Base-by-base conservation (phyloP, 495 filamentous ascomycete species). In the Tuber aestivum region DNA sequence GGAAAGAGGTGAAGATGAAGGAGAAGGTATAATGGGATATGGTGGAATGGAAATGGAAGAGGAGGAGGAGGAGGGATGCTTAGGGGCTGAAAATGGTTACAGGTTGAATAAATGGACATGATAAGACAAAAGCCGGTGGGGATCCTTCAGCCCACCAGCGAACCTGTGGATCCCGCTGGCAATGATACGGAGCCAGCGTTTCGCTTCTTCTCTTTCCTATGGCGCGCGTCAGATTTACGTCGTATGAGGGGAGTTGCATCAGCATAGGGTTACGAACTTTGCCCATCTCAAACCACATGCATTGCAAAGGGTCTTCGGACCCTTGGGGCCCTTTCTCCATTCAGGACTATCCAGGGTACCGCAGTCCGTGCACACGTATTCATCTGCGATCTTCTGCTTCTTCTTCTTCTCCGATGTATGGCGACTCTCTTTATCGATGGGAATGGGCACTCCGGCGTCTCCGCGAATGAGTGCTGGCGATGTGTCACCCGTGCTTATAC, bases 351-450 rank as follows among this genome's bases (percentile, higher is more conserved):
- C 95, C 3, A 94, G 86, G 3, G 93, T 96, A 84, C 95, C 95
- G 85, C 95, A 99, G 84, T 98, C 95, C 20, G 92, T 93, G 84
- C 95, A 99, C 44, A 97, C 92, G 83, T 98, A 97, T 85, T 98
- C 95, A 79, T 96, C 94, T 9, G 92, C 90, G 71, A 94, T 86
- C 85, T 97, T 97, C 48, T 93, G 84, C 82, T 97, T 94, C 85
- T 93, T 93, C 85, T 97, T 95, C 84, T 90, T 91, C 82, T 97
- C 92, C 74, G 97, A 94, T 0, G 87, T 89, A 40, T 89, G 90
- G 65, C 86, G 87, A 14, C 84, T 88, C 79, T 90, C 91, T 77
- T 92, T 90, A 70, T 97, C 94, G 70, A 90, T 82, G 0, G 92
- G 89, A 41, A 95, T 96, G 27, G 91, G 92, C 75, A 95, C 93